Conservation (phyloP, 768 basidiomycete species). For the Epithele typhae region DNA sequence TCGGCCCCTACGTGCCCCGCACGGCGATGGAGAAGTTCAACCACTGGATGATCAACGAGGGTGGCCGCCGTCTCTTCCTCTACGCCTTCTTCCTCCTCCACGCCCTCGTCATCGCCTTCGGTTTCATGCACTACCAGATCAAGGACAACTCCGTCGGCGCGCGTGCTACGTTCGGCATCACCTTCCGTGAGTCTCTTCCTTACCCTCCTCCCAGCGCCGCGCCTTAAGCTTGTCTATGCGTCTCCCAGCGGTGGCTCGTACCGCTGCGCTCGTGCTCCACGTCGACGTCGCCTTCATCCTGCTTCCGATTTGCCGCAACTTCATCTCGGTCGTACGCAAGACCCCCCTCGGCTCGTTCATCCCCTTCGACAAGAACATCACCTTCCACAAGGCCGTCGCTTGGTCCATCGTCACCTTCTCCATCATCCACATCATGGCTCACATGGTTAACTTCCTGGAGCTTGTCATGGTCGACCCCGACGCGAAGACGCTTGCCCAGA, state of each 20-base stretch:
- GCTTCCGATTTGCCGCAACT: constrained; percentile 92
- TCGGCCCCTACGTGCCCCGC: constrained; percentile 32
- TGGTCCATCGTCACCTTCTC: constrained; percentile 86
- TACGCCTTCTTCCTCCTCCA: constrained; percentile 79
- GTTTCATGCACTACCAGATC: constrained; percentile 69
- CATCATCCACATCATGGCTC: constrained; percentile 73
- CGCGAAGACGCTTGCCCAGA: constrained; percentile 49
- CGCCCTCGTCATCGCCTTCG: constrained; percentile 69
- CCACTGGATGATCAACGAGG: constrained; percentile 95
- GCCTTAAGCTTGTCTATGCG: background rate
- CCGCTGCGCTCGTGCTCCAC: constrained; percentile 87
- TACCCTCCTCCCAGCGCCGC: background rate
- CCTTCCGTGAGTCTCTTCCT: constrained; percentile 57
- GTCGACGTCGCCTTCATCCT: constrained; percentile 92
- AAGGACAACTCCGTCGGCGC: constrained; percentile 76
- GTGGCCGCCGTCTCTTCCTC: constrained; percentile 76
- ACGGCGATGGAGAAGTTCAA: constrained; percentile 45
- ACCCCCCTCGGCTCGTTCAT: constrained; percentile 83
- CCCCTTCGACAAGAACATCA: constrained; percentile 91
- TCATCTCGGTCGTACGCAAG: constrained; percentile 83
- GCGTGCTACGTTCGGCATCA: constrained; percentile 65
- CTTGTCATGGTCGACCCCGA: constrained; percentile 54
- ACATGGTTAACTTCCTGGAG: constrained; percentile 80
- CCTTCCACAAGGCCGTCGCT: constrained; percentile 85
- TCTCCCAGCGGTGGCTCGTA: constrained; percentile 73